phyloP scores from a whole-genome alignment of 352 stramenopile genomes.

The Phytophthora syringae region DNA sequence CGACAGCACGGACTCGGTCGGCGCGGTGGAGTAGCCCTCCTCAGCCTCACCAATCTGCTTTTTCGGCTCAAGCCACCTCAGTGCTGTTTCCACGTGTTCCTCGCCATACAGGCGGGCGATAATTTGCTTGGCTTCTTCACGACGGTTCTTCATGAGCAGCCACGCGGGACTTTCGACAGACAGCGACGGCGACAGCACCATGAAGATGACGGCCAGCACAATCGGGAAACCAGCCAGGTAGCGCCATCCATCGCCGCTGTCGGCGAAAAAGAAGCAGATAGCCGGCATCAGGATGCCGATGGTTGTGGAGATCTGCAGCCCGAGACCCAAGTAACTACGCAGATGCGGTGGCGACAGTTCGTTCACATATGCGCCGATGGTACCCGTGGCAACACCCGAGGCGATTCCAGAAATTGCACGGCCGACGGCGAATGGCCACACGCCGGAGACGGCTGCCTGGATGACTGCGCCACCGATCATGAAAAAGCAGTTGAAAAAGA shows the following conservation, averaged over 20 bases:
- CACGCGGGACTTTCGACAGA: slow-evolving; percentile 48
- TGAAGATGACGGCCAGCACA: slow-evolving; percentile 40
- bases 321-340: slow-evolving; percentile 2
- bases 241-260: slow-evolving; percentile 43
- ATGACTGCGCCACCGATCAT: slow-evolving; percentile 42
- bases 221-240: slow-evolving; percentile 53
- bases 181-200: slow-evolving; percentile 38
- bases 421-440: slow-evolving; percentile 8
- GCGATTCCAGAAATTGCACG: background rate
- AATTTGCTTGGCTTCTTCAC: slow-evolving; percentile 4
- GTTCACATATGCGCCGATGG: no score
- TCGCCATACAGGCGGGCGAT: slow-evolving; percentile 23
- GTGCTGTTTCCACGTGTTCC: slow-evolving; percentile 12
- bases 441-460: slow-evolving; percentile 1
- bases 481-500: slow-evolving; percentile 47
- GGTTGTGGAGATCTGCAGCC: slow-evolving; percentile 9
- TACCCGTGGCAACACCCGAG: slow-evolving; percentile 5
- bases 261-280: no score
- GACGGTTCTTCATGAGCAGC: no score
- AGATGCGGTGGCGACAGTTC: slow-evolving; percentile 9
- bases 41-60: background rate
- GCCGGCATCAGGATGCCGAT: slow-evolving; percentile 8
- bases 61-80: slow-evolving; percentile 13
- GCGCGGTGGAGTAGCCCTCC: background rate
- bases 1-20: slow-evolving; percentile 4